Evolutionary conservation across 2,329 filamentous ascomycete genomes (phyloP), one percentile per base, ranked within the genome.

Genomic region (Fusarium sp.): DNA sequence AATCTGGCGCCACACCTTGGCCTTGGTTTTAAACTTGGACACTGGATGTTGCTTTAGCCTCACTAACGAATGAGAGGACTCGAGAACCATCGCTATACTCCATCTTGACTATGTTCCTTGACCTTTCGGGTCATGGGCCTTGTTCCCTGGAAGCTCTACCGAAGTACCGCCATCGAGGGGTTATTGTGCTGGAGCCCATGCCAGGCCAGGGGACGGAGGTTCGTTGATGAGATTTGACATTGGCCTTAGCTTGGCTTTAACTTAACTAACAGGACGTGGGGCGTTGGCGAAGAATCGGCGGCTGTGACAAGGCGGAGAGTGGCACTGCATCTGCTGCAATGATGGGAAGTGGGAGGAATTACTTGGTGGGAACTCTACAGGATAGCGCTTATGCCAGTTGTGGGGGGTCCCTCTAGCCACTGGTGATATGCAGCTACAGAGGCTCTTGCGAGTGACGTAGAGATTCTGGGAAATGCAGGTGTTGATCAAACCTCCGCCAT

Each of bases 1-100:
- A 49, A 65, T 70, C 67, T 70, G 67, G 67, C 67, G 66, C 67
- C 67, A 70, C 67, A 52, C 33, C 47, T 69, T 70, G 59, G 52
- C 42, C 58, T 69, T 37, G 49, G 38, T 54, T 50, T 58, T 58
- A 49, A 49, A 58, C 56, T 59, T 67, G 46, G 54, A 21, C 25
- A 38, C 37, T 47, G 42, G 53, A 38, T 40, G 57, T 61, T 59
- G 42, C 32, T 57, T 18, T n/a, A 38, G 33, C 23, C 50, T 53
- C 33, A 25, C 23, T 28, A 16, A 38, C 33, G 50, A 38, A 53
- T 68, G 43, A 35, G 32, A 69, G 47, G 38, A 37, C 40, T 40
- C 46, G 30, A 53, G 46, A 50, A 28, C 38, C 64, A 63, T 67
- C 21, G 9, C 40, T 33, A 42, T 64, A 53, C 65, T 53, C 67